Base-by-base conservation (phyloP, 2,329 filamentous ascomycete genomes). In the Coniochaeta hoffmannii region DNA sequence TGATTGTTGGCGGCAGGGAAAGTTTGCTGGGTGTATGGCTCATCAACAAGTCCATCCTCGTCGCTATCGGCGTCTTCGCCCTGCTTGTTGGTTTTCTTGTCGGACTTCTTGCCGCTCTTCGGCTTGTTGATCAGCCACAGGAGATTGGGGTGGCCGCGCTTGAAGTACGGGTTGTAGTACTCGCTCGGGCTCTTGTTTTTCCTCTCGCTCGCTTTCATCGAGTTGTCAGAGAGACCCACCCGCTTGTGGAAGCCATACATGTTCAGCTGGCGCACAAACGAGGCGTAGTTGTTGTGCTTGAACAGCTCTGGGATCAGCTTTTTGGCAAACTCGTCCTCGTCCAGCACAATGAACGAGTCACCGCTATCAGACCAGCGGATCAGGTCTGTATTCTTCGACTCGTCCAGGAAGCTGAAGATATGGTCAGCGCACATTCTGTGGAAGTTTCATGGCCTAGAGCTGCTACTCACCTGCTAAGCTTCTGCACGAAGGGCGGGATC, bases 211-310 rank as follows among this genome's bases (percentile, higher is more conserved):
- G 95, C 92, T 62, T 94, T 89, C 88, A 99, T 95, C 0, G 92
- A 97, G 68, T 97, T 97, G 71, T 99, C 94, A 4, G 92, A 96
- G 17, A 99, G 79, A 4, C 89, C 89, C 4, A 94, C 89, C 41
- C 89, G 87, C 76, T 99, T 99, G 78, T 99, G 94, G 66, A 99
- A 99, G 59, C 96, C 92, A 70, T 96, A 97, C 78, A 97, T 97
- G 72, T 97, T 96, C 60, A 97, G 79, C 69, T 97, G 92, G 34
- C 92, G 87, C 55, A 97, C 92, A 68, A 97, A 97, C 61, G 92
- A 96, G 50, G 92, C 92, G 71, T 97, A 97, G 70, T 97, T 97
- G 79, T 93, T 96, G 75, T 99, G 94, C 72, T 99, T 99, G 80
- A 99, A 99, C 59, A 97, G 86, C 71, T 97, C 96, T 1, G 94